Percentiles rank a stretch among this genome's conserved stretches.
Conservation (phyloP, 768 basidiomycete species). For the Crepidotus variabilis region DNA sequence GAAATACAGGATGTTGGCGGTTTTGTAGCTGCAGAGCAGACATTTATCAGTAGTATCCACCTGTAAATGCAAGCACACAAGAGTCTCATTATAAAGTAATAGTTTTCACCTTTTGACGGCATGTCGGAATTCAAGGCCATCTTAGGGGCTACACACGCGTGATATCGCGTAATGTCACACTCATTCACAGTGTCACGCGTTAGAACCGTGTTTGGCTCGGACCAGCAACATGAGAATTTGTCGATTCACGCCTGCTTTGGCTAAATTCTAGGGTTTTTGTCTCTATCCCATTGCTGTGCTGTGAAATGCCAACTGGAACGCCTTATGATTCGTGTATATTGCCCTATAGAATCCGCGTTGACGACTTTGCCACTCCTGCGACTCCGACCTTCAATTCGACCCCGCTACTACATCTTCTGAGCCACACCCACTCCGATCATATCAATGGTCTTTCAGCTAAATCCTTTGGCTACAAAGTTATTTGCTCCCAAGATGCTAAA, state of each 20-base stretch:
- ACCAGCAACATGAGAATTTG: neutral
- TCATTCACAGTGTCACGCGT: neutral
- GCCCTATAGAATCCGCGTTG: conserved; percentile 84
- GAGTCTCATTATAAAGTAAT: too few relatives aligned
- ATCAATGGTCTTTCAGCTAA: conserved; percentile 71
- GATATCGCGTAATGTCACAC: neutral
- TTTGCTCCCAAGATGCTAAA: conserved; percentile 84
- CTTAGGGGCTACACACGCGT: neutral
- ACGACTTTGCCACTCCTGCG: conserved; percentile 60
- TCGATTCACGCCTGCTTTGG: neutral
- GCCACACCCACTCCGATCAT: conserved; percentile 91
- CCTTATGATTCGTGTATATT: conserved; percentile 73
- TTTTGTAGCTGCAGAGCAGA: too few relatives aligned
- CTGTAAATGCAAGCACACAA: too few relatives aligned
- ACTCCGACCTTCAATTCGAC: conserved; percentile 24
- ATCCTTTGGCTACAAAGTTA: conserved; percentile 47
- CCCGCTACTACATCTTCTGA: conserved; percentile 68
- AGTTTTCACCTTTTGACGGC: too few relatives aligned
- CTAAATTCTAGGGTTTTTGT: neutral
- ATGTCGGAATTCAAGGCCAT: too few relatives aligned
- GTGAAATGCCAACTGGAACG: conserved; percentile 52
- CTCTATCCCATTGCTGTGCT: neutral
- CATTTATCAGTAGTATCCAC: too few relatives aligned
- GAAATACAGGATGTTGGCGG: too few relatives aligned
- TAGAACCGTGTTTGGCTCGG: neutral